Base-by-base conservation (phyloP, 1,284 basidiomycete species). In the Inonotus hispidus region DNA sequence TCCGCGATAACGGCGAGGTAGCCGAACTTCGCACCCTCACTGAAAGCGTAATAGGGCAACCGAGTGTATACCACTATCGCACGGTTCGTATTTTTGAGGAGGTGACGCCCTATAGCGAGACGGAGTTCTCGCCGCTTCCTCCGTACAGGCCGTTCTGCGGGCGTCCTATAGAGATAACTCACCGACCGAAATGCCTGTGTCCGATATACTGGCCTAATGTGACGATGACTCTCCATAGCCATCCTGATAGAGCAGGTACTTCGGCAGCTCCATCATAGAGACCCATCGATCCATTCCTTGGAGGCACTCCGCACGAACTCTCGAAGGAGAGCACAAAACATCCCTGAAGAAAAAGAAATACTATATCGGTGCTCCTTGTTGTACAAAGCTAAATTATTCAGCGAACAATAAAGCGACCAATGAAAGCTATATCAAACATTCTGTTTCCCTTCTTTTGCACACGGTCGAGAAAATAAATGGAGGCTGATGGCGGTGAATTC, bases 81-180 rank as follows among this genome's bases (percentile, higher is more conserved):
- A 37, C n/a, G 11, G 56, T 57, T 29, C 41, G 38, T 2, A 45
- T 57, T 21, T 57, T 46, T 25, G 56, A 57, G 56, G 56, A 57
- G 43, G 25, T 19, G 56, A 47, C 11, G 4, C 43, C 23, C n/a
- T 57, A 43, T 41, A 37, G 7, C 32, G 45, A 46, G 56, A 57
- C 56, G 11, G 43, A 27, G 10, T 57, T 57, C 21, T 45, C 41
- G 13, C 23, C 56, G n/a, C 41, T 46, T 29, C 39, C 38, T 35
- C 56, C 56, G 2, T 11, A n/a, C 23, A 19, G 45, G 21, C 56
- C 56, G 21, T 16, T 52, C 16, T 52, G 29, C n/a, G n/a, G 3
- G 1, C 50, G 50, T n/a, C 50, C 50, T 16, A 29, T 27, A n/a
- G 7, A 7, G 13, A 27, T 52, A 14, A 4, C 27, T n/a, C 50